Evolutionary conservation across 331 rosid species (phyloP).

Genomic region (Prunus yedoensis): DNA sequence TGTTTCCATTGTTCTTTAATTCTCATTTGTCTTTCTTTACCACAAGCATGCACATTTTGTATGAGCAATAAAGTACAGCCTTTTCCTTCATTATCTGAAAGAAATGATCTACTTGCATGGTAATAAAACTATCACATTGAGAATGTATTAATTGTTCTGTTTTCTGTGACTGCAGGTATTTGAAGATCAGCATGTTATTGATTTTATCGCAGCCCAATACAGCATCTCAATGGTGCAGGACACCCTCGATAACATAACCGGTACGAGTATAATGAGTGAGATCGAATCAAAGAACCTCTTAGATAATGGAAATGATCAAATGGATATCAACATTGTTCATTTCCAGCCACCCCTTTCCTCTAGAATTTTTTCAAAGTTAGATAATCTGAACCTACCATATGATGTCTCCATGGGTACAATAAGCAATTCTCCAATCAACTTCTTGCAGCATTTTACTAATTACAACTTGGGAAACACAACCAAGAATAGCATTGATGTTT

Average conservation of each 20-base stretch:
- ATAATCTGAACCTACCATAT: conserved; percentile 36
- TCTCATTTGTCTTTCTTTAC: not conserved
- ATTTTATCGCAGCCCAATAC: conserved; percentile 52
- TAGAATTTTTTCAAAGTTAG: not conserved
- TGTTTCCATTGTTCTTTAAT: not conserved
- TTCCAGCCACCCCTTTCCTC: no score
- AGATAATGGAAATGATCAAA: no score
- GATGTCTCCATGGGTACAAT: conserved; percentile 33
- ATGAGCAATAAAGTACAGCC: not conserved
- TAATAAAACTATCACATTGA: not conserved
- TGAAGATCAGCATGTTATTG: conserved; percentile 67
- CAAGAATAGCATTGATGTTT: conserved; percentile 28
- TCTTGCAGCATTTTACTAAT: conserved; percentile 51
- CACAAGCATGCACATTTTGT: not conserved
- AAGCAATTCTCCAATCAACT: conserved; percentile 51
- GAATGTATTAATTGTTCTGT: not conserved
- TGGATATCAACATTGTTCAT: no score
- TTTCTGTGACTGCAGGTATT: conserved; percentile 38
- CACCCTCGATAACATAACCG: conserved; percentile 29
- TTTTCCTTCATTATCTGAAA: not conserved
- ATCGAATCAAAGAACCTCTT: conserved; percentile 34
- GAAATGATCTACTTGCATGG: not conserved
- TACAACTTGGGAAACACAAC: conserved; percentile 35
- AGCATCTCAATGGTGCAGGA: conserved; percentile 41
- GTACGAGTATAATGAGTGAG: conserved; percentile 19